Percentiles rank a stretch among this genome's conserved stretches.
phyloP scores from a whole-genome alignment of 148 eudicot species.

The Selenicereus undatus region DNA sequence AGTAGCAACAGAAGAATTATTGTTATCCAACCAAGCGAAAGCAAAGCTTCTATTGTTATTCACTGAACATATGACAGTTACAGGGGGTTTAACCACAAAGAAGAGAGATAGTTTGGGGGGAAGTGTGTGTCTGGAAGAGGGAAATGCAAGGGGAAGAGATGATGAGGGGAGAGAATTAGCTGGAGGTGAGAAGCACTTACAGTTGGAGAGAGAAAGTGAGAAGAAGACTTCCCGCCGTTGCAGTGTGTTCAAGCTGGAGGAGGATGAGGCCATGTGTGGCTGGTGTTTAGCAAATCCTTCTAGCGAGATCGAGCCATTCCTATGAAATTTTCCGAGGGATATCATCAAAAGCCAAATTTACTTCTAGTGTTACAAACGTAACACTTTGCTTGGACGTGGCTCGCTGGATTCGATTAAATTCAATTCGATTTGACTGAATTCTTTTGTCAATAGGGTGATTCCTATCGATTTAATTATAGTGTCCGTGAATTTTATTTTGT shows the following conservation, averaged over 20 bases:
- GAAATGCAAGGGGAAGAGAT: conserved; percentile 21
- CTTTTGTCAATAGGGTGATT: no score
- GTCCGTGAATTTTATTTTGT: no score
- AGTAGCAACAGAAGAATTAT: conserved; percentile 28
- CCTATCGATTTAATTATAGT: no score
- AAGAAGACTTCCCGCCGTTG: conserved; percentile 43
- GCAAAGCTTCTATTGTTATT: conserved; percentile 12
- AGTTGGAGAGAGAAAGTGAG: conserved; percentile 45
- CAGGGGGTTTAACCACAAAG: conserved; percentile 15
- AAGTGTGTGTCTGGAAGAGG: conserved; percentile 36
- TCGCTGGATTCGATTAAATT: no score
- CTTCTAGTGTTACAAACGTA: no score
- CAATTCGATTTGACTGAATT: no score
- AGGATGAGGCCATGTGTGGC: conserved; percentile 67
- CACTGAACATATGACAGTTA: conserved; percentile 22
- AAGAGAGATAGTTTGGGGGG: conserved; percentile 31
- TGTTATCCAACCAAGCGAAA: conserved; percentile 15
- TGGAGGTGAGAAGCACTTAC: conserved; percentile 45
- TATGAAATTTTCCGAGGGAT: background rate
- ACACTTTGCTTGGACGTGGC: no score
- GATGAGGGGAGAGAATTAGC: conserved; percentile 30
- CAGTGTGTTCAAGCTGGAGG: conserved; percentile 39
- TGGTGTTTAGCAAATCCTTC: conserved; percentile 30
- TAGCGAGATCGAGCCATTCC: background rate
- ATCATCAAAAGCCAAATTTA: no score